A percentile compares a stretch with the other conserved stretches of the same genome.
Evolutionary conservation across 441 rosid species (phyloP).

Genomic region (Rhodomyrtus psidioides): DNA sequence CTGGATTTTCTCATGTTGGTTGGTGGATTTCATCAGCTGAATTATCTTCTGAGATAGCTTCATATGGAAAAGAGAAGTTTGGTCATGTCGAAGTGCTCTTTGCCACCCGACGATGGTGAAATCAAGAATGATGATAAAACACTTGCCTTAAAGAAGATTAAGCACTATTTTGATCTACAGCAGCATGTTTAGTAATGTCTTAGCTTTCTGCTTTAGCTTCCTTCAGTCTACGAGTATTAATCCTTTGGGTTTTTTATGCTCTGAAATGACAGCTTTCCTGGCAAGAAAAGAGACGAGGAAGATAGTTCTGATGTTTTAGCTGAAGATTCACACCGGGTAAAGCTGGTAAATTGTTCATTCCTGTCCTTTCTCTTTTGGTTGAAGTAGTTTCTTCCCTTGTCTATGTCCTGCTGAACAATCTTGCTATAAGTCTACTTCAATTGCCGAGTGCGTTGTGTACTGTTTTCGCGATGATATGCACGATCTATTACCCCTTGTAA

Average conservation of each 20-base stretch:
- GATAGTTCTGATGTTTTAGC: conserved; percentile 6
- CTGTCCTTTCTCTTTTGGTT: not conserved
- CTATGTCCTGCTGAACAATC: not conserved
- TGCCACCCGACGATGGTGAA: not conserved
- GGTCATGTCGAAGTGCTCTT: not conserved
- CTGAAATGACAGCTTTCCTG: conserved; percentile 58
- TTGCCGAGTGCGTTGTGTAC: not conserved
- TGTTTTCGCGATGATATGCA: not conserved
- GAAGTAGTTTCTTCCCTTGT: not conserved
- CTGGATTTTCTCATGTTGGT: not conserved
- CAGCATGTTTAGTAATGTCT: not conserved
- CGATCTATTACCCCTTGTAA: not conserved
- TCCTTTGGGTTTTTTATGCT: not conserved
- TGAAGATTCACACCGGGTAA: not conserved
- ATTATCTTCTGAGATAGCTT: not conserved
- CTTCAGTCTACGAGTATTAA: not conserved
- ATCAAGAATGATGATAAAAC: not conserved
- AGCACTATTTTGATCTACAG: not conserved
- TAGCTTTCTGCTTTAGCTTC: not conserved
- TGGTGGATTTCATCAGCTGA: not conserved
- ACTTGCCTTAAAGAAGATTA: not conserved
- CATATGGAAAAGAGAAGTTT: not conserved
- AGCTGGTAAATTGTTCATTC: conserved; percentile 1
- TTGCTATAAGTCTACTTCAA: not conserved
- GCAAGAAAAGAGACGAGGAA: conserved; percentile 42